Base-by-base conservation (phyloP, 495 filamentous ascomycete species). In the Lasiosphaeria ovina region DNA sequence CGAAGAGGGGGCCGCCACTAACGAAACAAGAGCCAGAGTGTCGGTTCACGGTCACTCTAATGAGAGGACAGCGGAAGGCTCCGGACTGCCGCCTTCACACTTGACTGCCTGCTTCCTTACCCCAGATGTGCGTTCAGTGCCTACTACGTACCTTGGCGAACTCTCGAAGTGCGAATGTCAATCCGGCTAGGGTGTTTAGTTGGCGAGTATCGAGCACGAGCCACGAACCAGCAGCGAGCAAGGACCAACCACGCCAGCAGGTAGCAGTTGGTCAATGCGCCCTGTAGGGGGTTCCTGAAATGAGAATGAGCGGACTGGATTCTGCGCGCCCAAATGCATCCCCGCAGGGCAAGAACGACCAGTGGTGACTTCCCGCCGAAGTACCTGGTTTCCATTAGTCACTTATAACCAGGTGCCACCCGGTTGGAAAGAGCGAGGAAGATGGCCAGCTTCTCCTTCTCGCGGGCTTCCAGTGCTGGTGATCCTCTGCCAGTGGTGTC, bases 351-450 rank as follows among this genome's bases (percentile, higher is more conserved):
- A 57, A 64, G 48, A 49, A 59, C 24, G 50, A 44, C 44, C 9
- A 44, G 47, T 59, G 62, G 66, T 62, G 63, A 69, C 66, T 57
- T 66, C 31, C 56, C 53, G 51, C 50, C 56, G 24, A 66, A 66
- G 66, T 63, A 63, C 66, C 63, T 63, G 57, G 63, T 63, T 62
- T 60, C 32, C 53, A 63, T 66, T 66, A 61, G 66, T 66, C 58
- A 62, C 58, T 69, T 69, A 69, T 66, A 69, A 62, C 66, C 59
- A 60, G 61, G 66, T 58, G 57, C 60, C 66, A 58, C 61, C 58
- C 63, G 42, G 58, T 42, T 57, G 62, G 59, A 67, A 62, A 58
- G 62, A 57, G 40, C 47, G 32, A 58, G 54, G 49, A 45, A 44
- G n/a, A 38, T 24, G n/a, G 42, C 33, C 38, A 45, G 40, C 24